Percentiles rank a stretch among this genome's conserved stretches.
Evolutionary conservation across 495 filamentous ascomycete genomes (phyloP).

Genomic region (Penicillium parvum): DNA sequence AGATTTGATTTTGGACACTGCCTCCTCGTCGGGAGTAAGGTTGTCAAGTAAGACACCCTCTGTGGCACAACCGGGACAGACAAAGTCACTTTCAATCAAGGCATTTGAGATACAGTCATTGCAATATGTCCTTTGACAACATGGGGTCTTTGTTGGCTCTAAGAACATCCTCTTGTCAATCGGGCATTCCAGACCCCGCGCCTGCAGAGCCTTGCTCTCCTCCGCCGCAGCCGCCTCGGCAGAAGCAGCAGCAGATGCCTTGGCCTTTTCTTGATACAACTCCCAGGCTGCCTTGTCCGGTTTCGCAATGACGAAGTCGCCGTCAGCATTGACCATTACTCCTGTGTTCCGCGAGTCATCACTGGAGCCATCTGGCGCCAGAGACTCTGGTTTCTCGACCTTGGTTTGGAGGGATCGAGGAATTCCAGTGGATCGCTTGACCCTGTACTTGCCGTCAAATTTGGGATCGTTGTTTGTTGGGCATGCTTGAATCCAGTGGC

Average conservation of each 20-base stretch:
- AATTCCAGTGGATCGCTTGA: conserved; percentile 95
- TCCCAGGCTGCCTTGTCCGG: conserved; percentile 95
- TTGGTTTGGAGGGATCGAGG: conserved; percentile 89
- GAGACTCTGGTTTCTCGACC: conserved; percentile 79
- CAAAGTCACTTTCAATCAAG: conserved; percentile 94
- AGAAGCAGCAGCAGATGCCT: conserved; percentile 74
- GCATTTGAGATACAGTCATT: conserved; percentile 98
- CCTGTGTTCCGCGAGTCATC: conserved; percentile 77
- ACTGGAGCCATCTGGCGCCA: conserved; percentile 66
- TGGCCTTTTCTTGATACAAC: conserved; percentile 86
- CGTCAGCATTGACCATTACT: conserved; percentile 95
- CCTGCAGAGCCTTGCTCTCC: conserved; percentile 74
- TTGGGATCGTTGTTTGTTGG: conserved; percentile 97
- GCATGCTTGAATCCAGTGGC: conserved; percentile 96
- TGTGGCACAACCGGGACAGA: conserved; percentile 84
- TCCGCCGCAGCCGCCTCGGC: conserved; percentile 64
- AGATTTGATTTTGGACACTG: conserved; percentile 67
- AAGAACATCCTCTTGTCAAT: conserved; percentile 96
- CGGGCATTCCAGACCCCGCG: conserved; percentile 83
- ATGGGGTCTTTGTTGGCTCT: conserved; percentile 97
- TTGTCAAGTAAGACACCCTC: conserved; percentile 93
- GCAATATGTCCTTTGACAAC: conserved; percentile 96
- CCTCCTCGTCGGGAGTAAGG: conserved; percentile 74
- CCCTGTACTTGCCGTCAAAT: conserved; percentile 82
- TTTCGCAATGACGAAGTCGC: conserved; percentile 91